Conservation (phyloP, 2,329 filamentous ascomycete genomes). For the Ceratocystis papillata region DNA sequence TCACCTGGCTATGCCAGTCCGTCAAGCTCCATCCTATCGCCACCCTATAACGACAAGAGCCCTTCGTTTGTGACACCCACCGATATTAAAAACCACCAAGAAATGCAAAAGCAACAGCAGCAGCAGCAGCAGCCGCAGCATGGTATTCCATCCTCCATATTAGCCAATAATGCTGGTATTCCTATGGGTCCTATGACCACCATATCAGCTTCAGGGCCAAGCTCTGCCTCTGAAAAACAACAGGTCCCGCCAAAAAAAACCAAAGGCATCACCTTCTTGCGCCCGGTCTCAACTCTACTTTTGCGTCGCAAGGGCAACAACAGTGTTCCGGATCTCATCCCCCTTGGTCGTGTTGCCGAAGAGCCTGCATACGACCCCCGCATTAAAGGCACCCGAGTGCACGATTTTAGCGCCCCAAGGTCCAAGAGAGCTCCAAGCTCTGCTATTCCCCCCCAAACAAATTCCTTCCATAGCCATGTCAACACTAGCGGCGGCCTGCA, state of each 20-base stretch:
- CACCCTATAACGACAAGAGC: conserved; percentile 28
- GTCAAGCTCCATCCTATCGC: conserved; percentile 14
- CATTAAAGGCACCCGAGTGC: conserved; percentile 52
- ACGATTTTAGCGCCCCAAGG: conserved; percentile 55
- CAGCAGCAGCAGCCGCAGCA: conserved; percentile 24
- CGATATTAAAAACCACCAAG: conserved; percentile 35
- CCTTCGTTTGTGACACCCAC: conserved; percentile 42
- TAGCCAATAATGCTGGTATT: background rate
- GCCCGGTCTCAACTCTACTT: conserved; percentile 49
- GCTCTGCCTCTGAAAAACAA: conserved; percentile 32
- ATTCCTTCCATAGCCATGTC: background rate
- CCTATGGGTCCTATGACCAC: conserved; percentile 6
- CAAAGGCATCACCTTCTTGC: conserved; percentile 47
- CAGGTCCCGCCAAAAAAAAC: conserved; percentile 36
- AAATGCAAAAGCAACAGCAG: conserved; percentile 26
- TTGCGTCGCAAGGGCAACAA: conserved; percentile 47
- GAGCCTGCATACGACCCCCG: conserved; percentile 49
- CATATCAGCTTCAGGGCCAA: conserved; percentile 28
- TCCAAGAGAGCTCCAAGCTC: conserved; percentile 29
- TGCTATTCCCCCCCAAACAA: conserved; percentile 19
- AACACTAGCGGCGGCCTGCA: background rate
- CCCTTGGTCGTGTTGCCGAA: conserved; percentile 33
- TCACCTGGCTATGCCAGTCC: conserved; percentile 20
- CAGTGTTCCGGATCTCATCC: conserved; percentile 36
- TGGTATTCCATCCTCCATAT: background rate